phyloP scores from a whole-genome alignment of 768 basidiomycete species.

The Tremella mesenterica region DNA sequence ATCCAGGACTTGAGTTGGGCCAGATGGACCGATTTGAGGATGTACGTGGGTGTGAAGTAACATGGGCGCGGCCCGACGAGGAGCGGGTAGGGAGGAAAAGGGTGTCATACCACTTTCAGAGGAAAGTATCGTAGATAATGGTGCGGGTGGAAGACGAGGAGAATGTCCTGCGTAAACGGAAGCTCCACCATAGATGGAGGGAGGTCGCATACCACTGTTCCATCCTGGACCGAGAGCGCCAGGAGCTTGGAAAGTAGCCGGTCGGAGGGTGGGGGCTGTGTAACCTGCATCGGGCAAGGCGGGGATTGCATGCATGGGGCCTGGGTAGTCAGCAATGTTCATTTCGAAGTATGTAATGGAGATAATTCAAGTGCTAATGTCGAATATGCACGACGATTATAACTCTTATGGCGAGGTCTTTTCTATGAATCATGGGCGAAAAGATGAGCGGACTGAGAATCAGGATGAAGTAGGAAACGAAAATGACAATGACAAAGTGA shows the following conservation, averaged over 20 bases:
- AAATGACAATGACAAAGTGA: background rate
- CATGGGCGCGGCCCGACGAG: conserved; percentile 8
- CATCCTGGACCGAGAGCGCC: background rate
- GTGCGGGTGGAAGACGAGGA: background rate
- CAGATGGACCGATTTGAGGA: background rate
- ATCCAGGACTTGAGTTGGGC: too few relatives aligned
- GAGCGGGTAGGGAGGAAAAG: conserved; percentile 17
- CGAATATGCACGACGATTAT: background rate
- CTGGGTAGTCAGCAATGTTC: conserved; percentile 10
- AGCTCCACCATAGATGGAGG: conserved; percentile 6
- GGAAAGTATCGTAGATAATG: background rate
- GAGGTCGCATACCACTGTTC: background rate
- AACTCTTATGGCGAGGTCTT: background rate
- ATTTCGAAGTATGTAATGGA: too few relatives aligned
- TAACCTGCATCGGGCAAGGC: conserved; percentile 35
- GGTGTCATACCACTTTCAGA: background rate
- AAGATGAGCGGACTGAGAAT: background rate
- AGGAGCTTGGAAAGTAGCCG: background rate
- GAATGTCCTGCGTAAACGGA: conserved; percentile 3
- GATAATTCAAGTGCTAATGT: too few relatives aligned
- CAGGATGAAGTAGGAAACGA: background rate
- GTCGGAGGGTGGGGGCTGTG: conserved; percentile 24
- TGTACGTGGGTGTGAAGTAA: too few relatives aligned
- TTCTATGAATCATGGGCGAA: background rate
- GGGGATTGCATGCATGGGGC: conserved; percentile 28